phyloP scores from a whole-genome alignment of 2,329 filamentous ascomycete genomes.

The Metarhizium robertsii region DNA sequence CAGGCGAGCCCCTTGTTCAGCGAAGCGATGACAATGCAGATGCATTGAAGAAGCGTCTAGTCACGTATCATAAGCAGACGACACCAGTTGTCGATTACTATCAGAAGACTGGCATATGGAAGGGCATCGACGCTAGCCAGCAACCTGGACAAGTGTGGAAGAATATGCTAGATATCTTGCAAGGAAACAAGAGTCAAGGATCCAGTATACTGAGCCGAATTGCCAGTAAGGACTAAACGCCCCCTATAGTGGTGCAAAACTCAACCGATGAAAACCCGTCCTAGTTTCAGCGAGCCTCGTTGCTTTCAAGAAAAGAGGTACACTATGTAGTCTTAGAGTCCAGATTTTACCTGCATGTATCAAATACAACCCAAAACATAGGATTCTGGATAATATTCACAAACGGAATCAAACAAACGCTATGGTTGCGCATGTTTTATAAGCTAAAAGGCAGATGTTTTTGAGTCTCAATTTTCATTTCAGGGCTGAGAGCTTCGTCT shows the following conservation, averaged over 20 bases:
- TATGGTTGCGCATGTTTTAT: no score
- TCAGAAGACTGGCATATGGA: conserved; percentile 96
- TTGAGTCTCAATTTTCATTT: no score
- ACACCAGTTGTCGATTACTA: conserved; percentile 91
- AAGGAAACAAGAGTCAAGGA: conserved; percentile 34
- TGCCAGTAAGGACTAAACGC: conserved; percentile 17
- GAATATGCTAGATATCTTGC: conserved; percentile 77
- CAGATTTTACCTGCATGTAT: conserved; percentile 10
- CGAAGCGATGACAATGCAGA: conserved; percentile 95
- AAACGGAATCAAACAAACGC: no score
- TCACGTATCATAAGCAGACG: conserved; percentile 92
- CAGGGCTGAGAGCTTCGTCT: no score
- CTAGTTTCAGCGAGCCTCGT: not conserved
- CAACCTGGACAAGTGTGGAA: conserved; percentile 95
- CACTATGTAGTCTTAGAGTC: conserved; percentile 4
- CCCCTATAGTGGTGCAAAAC: not conserved
- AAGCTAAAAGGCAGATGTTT: no score
- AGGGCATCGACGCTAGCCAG: conserved; percentile 89
- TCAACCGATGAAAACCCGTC: not conserved
- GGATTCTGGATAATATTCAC: not conserved
- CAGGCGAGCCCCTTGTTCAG: conserved; percentile 93
- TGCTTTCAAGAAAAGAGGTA: not conserved
- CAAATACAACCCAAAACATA: conserved; percentile 1
- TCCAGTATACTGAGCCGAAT: conserved; percentile 31
- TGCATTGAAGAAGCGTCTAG: conserved; percentile 87